Evolutionary conservation across 192 early-diverging fungal genomes (phyloP).

Genomic region (Coemansia sp.): DNA sequence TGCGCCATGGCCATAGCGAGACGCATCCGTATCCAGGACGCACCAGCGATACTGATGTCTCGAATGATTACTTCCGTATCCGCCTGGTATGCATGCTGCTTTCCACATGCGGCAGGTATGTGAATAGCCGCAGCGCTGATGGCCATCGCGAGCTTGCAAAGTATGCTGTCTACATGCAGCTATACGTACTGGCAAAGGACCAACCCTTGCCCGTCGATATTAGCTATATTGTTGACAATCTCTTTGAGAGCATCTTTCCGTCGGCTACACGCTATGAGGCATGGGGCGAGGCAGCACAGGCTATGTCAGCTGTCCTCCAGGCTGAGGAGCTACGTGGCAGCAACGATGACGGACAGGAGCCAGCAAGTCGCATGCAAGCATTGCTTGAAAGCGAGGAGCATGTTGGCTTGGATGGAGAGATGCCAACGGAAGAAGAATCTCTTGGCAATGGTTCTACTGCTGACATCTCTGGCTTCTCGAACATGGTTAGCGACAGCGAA

Average conservation of each 20-base stretch:
- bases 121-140: conserved; percentile 66
- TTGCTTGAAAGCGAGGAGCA: not conserved
- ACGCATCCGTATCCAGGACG: conserved; percentile 53
- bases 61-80: conserved; percentile 90
- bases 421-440: not conserved
- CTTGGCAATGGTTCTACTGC: not conserved
- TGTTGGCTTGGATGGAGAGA: not conserved
- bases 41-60: conserved; percentile 70
- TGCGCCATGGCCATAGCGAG: conserved; percentile 83
- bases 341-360: not conserved
- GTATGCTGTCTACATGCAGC: conserved; percentile 82
- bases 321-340: not conserved
- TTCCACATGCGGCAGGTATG: conserved; percentile 79
- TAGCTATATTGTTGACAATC: conserved; percentile 81
- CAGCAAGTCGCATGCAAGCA: not conserved
- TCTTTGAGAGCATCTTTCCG: conserved; percentile 70
- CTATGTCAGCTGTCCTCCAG: conserved; percentile 34
- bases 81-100: conserved; percentile 84
- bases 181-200: conserved; percentile 87
- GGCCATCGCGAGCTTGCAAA: conserved; percentile 19
- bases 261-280: conserved; percentile 59
- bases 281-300: conserved; percentile 81
- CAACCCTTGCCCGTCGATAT: conserved; percentile 79
- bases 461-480: not conserved
- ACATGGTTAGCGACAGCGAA: not conserved